Percentiles rank a stretch among this genome's conserved stretches.
Conservation (phyloP, 805 yeast genomes). For the Candida pini region DNA sequence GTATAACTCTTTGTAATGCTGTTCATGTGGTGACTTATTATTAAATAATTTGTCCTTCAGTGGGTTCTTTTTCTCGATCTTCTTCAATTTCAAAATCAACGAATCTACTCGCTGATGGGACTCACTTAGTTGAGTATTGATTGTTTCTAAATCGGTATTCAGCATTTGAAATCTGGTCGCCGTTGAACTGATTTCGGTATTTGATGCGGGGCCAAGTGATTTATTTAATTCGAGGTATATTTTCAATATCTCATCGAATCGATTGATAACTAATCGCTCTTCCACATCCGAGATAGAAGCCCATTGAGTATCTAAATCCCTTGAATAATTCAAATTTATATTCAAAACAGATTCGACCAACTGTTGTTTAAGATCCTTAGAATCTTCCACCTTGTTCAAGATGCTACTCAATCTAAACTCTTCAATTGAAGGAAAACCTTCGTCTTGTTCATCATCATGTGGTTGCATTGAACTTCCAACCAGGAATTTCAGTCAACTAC, state of each 20-base stretch:
- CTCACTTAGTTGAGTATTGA: constrained; percentile 11
- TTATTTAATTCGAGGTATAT: constrained; percentile 7
- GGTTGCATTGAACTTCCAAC: background rate
- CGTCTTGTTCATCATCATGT: constrained; percentile 1
- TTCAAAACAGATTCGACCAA: constrained; percentile 19
- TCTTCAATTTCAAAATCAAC: constrained; percentile 23
- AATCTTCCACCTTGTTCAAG: constrained; percentile 18
- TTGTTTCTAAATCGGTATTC: constrained; percentile 18
- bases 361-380: constrained; percentile 16
- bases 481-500: background rate
- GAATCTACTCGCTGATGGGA: constrained; percentile 19
- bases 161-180: constrained; percentile 3
- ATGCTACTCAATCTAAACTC: constrained; percentile 22
- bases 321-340: constrained; percentile 17
- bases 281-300: constrained; percentile 19
- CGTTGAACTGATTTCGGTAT: constrained; percentile 5
- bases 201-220: constrained; percentile 2
- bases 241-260: constrained; percentile 11
- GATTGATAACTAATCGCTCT: constrained; percentile 13
- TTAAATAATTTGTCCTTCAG: constrained; percentile 31
- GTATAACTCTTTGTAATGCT: constrained; percentile 39
- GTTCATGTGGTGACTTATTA: constrained; percentile 32
- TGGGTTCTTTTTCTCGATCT: constrained; percentile 33
- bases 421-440: constrained; percentile 24
- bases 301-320: constrained; percentile 28